Conservation (phyloP, 2,329 filamentous ascomycete species). For the Penicillium freii region DNA sequence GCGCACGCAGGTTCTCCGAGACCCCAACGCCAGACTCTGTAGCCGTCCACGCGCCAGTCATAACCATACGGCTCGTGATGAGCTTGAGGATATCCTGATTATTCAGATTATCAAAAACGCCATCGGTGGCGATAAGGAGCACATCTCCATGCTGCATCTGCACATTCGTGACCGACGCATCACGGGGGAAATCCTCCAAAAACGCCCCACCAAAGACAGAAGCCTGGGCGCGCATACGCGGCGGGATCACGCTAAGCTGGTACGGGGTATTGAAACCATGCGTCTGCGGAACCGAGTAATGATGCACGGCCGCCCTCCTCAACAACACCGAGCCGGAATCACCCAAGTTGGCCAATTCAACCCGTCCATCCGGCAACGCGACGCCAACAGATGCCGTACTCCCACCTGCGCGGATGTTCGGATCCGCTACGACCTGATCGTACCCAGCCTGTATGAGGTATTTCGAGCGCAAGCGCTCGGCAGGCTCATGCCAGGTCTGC, state of each 20-base stretch:
- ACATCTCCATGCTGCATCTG: conserved; percentile 85
- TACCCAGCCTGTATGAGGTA: conserved; percentile 80
- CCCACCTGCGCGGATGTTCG: conserved; percentile 73
- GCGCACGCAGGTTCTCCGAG: conserved; percentile 56
- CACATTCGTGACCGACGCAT: conserved; percentile 77
- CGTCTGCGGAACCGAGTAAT: conserved; percentile 80
- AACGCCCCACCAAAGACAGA: conserved; percentile 78
- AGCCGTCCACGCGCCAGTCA: conserved; percentile 70
- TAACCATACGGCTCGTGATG: conserved; percentile 72
- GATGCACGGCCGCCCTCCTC: conserved; percentile 78
- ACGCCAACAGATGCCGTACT: conserved; percentile 91
- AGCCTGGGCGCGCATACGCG: conserved; percentile 73
- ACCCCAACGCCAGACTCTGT: conserved; percentile 63
- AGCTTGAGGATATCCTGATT: conserved; percentile 83
- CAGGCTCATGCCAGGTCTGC: conserved; percentile 51
- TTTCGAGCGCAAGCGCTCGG: conserved; percentile 55
- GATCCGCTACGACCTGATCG: conserved; percentile 73
- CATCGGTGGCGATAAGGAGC: conserved; percentile 89
- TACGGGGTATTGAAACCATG: conserved; percentile 98
- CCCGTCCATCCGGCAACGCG: conserved; percentile 65
- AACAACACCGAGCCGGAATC: conserved; percentile 92
- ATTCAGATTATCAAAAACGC: conserved; percentile 93
- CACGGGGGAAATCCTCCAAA: conserved; percentile 77
- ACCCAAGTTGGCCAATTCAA: conserved; percentile 90
- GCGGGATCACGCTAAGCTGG: conserved; percentile 85